Base-by-base conservation (phyloP, 768 basidiomycete genomes). In the Trametes gibbosa region DNA sequence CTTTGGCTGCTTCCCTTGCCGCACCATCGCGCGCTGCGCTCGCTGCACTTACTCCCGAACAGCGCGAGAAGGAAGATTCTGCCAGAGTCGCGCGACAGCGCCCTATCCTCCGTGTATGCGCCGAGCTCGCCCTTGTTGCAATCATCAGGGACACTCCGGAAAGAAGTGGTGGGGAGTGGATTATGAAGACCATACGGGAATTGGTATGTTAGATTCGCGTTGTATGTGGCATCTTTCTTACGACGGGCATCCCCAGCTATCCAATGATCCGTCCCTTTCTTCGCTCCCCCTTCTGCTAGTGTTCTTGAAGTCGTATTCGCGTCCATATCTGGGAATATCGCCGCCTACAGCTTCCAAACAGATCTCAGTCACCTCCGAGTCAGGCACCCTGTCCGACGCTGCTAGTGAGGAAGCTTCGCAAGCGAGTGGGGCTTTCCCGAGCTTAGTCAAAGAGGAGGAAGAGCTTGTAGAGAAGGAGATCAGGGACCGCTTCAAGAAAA, bases 271-370 rank as follows among this genome's bases (percentile, higher is more conserved):
- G 2, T 81, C 82, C 21, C 77, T 93, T 39, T 90, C 87, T 12
- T 97, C 96, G 7, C 76, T 98, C 19, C 97, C 97, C 0, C 79
- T 99, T 45, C 81, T 98, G 32, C 83, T 92, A 8, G 94, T 89
- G 0, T 98, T 98, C 71, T 83, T 98, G 63, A 98, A 97, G 72
- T 84, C 89, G n/a, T 97, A 93, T 70, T 85, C 89, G 7, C 81
- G 86, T 7, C 89, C 92, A 0, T 99, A 86, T 73, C 85, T 98
- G 47, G 94, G 95, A n/a, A 79, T 92, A 51, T 73, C 73, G 0
- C 82, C 87, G 1, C 79, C 72, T 5, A 35, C 77, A 19, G 69
- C 75, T 16, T 73, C 76, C 21, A 90, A 85, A 66, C 90, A 90
- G 71, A 79, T 86, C 62, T 71, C 83, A 1, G 69, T 75, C 13